Conservation (phyloP, 768 basidiomycete genomes). For the Boletus rex-veris region DNA sequence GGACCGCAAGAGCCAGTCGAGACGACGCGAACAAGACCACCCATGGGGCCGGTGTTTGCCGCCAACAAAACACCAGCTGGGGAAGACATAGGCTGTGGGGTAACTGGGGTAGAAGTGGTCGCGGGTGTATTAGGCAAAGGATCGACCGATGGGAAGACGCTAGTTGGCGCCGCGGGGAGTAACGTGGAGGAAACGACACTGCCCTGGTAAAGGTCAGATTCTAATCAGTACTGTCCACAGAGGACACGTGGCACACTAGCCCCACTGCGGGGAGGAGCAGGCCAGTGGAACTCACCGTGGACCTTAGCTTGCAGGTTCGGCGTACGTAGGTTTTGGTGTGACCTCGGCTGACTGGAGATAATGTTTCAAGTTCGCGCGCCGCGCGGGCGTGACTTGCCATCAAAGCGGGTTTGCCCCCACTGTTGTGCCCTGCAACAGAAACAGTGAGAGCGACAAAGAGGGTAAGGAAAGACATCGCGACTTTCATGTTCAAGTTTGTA, state of each 20-base stretch:
- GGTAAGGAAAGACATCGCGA: background rate
- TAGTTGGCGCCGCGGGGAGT: too few relatives aligned
- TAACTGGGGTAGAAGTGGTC: too few relatives aligned
- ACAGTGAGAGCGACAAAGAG: background rate
- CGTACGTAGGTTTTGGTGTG: background rate
- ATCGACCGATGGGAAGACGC: too few relatives aligned
- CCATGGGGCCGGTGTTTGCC: background rate
- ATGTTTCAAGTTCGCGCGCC: background rate
- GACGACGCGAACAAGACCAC: slow-evolving; percentile 36
- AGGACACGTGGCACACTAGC: background rate
- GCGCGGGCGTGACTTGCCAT: slow-evolving; percentile 5
- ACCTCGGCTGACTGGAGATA: background rate
- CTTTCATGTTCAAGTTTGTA: background rate
- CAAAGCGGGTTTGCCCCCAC: background rate
- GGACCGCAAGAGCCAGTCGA: slow-evolving; percentile 40
- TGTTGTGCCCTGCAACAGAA: background rate
- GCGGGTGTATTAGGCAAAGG: too few relatives aligned
- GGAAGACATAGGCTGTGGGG: background rate
- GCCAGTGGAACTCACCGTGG: background rate
- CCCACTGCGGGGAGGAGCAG: background rate
- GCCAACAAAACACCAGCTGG: background rate
- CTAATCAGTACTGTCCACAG: background rate
- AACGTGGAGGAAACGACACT: background rate
- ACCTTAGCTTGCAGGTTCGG: background rate
- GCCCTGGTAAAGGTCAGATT: background rate